Conservation (phyloP, 1,284 basidiomycete species). For the Polyporus tsugae region DNA sequence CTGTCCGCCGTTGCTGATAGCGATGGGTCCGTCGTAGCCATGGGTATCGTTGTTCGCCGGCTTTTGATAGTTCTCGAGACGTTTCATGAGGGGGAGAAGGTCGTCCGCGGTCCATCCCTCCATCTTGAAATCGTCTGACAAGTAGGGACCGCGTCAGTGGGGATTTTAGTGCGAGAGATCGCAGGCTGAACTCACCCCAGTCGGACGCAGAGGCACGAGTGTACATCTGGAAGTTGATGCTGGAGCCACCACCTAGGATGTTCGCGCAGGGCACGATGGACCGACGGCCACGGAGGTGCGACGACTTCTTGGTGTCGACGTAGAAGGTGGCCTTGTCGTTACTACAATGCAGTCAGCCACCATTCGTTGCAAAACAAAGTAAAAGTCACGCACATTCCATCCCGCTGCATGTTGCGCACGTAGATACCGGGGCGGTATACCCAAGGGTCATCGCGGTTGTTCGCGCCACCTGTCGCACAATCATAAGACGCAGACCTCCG, state of each 20-base stretch:
- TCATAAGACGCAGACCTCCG: background rate
- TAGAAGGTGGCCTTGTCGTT: slow-evolving; percentile 81
- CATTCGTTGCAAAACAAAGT: background rate
- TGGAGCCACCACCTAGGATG: slow-evolving; percentile 61
- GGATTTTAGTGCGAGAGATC: background rate
- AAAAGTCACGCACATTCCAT: slow-evolving; percentile 60
- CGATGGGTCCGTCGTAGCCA: slow-evolving; percentile 76
- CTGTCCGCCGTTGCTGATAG: slow-evolving; percentile 72
- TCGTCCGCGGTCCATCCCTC: slow-evolving; percentile 74
- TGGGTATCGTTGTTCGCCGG: slow-evolving; percentile 64
- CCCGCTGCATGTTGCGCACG: slow-evolving; percentile 72
- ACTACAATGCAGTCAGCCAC: slow-evolving; percentile 41
- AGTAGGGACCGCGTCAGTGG: background rate
- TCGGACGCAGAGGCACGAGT: slow-evolving; percentile 76
- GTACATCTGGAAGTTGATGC: slow-evolving; percentile 82
- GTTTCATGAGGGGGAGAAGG: slow-evolving; percentile 76
- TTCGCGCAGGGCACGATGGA: slow-evolving; percentile 79
- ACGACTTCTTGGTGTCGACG: slow-evolving; percentile 64
- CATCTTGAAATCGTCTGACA: slow-evolving; percentile 74
- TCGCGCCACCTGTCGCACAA: slow-evolving; percentile 59
- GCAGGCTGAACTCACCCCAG: slow-evolving; percentile 58
- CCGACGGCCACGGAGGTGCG: slow-evolving; percentile 65
- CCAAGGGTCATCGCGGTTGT: slow-evolving; percentile 80
- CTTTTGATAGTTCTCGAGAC: slow-evolving; percentile 82
- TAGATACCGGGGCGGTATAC: slow-evolving; percentile 76